Evolutionary conservation across 441 rosid species (phyloP), one percentile per base, ranked within the genome.

Genomic region (Gossypium davidsonii): DNA sequence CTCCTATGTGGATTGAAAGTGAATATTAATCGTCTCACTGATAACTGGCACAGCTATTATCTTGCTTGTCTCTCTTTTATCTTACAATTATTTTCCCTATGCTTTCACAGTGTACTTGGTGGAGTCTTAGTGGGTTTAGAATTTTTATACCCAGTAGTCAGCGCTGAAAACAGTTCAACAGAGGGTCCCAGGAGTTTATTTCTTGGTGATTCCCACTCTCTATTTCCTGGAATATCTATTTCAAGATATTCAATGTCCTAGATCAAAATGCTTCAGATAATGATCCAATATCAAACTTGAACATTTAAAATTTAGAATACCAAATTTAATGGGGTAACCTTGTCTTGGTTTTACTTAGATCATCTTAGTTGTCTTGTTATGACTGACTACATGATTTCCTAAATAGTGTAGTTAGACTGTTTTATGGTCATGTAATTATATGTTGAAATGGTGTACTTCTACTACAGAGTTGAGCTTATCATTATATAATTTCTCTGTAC

Each of bases 401-500:
- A 37, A 37, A 31, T 66, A n/a, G 6, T 8, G 18, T 15, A 5
- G 15, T 14, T 28, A 17, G 25, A 49, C 11, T 34, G 17, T 18
- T 62, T 70, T 62, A 20, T 79, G 56, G 26, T 20, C 15, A 7
- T 72, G 4, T 5, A 57, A 18, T 48, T 63, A 61, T 23, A 67
- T 71, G 74, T 86, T 79, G 77, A 81, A 83, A 37, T 78, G 57
- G 77, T 69, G n/a, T 74, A 31, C 72, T 71, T 79, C 73, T 72
- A 37, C 70, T 72, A 78, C 65, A 55, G 37, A 71, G 60, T 80
- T 84, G 82, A 74, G 84, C 85, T 83, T 73, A 76, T 74, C 75
- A 76, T 80, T 84, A 60, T 78, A 79, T 37, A 73, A 71, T 83
- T 82, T 83, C 44, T 84, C 52, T 84, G 80, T 86, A 44, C 78